Percentiles rank a stretch among this genome's conserved stretches.
phyloP scores from a whole-genome alignment of 1,139 yeast species.

The Geotrichum candidum region DNA sequence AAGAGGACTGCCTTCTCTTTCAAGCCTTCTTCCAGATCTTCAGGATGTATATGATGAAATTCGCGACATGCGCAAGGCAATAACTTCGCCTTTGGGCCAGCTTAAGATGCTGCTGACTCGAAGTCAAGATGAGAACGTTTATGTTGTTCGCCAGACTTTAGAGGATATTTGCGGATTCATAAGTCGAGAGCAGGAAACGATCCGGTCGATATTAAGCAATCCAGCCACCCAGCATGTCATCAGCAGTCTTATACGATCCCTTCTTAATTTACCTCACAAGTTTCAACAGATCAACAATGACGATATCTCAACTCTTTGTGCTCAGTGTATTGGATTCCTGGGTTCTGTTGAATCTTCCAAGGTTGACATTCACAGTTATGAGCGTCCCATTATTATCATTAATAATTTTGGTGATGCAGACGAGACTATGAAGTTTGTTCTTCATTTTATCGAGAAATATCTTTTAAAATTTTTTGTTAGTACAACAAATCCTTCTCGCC shows the following conservation, averaged over 20 bases:
- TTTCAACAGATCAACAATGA: constrained; percentile 37
- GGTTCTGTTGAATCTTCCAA: constrained; percentile 75
- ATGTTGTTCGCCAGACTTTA: constrained; percentile 73
- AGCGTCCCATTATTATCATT: constrained; percentile 45
- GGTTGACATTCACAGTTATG: constrained; percentile 45
- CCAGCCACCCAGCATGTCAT: constrained; percentile 33
- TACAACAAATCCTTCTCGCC: constrained; percentile 80
- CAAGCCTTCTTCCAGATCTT: constrained; percentile 24
- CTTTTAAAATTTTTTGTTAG: constrained; percentile 83
- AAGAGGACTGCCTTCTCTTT: constrained; percentile 27
- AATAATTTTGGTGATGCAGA: constrained; percentile 55
- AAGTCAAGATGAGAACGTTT: constrained; percentile 60
- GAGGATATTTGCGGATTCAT: constrained; percentile 57
- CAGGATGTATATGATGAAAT: constrained; percentile 18
- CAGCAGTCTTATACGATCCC: constrained; percentile 47
- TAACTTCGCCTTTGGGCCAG: constrained; percentile 2
- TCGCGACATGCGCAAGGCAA: background rate
- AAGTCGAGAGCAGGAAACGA: constrained; percentile 43
- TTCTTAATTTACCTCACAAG: constrained; percentile 44
- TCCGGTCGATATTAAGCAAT: constrained; percentile 35
- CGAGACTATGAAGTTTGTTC: constrained; percentile 61
- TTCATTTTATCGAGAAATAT: constrained; percentile 58
- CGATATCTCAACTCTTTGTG: constrained; percentile 53
- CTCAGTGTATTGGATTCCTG: constrained; percentile 64
- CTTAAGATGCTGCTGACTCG: constrained; percentile 37